phyloP scores from a whole-genome alignment of 169 alveolate species.

The Cyclospora cayetanensis region DNA sequence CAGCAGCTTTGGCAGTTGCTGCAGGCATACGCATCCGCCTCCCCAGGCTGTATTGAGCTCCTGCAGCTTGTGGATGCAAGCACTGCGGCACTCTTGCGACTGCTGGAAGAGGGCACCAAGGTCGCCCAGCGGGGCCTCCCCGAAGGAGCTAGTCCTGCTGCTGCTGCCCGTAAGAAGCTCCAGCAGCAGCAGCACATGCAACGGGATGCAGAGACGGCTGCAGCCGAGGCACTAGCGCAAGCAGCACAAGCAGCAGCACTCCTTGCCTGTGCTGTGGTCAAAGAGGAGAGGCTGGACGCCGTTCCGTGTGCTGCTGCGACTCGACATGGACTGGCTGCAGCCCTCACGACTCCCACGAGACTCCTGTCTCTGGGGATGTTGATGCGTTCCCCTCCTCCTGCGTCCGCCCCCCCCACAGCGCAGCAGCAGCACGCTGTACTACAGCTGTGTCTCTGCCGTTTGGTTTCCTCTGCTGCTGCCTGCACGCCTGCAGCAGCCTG shows the following conservation, averaged over 20 bases:
- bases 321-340: slow-evolving; percentile 33
- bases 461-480: slow-evolving; percentile 28
- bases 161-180: neutral
- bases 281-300: neutral
- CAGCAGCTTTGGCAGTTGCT: slow-evolving; percentile 19
- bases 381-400: slow-evolving; percentile 15
- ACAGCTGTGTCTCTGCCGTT: slow-evolving; percentile 39
- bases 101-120: neutral
- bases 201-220: neutral
- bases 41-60: slow-evolving; percentile 46
- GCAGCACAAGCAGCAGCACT: slow-evolving; percentile 48
- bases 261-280: neutral
- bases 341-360: slow-evolving; percentile 13
- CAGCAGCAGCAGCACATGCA: slow-evolving; percentile 13
- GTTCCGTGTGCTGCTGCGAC: slow-evolving; percentile 34
- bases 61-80: slow-evolving; percentile 37
- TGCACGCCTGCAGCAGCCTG: slow-evolving; percentile 44
- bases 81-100: neutral
- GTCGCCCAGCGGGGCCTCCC: slow-evolving; percentile 9
- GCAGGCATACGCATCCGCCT: neutral
- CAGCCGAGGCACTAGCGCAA: slow-evolving; percentile 9
- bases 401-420: neutral
- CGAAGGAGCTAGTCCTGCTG: slow-evolving; percentile 38
- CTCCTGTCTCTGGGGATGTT: neutral
- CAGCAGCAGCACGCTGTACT: slow-evolving; percentile 19